Base-by-base conservation (phyloP, 495 filamentous ascomycete species). In the Apodospora peruviana region DNA sequence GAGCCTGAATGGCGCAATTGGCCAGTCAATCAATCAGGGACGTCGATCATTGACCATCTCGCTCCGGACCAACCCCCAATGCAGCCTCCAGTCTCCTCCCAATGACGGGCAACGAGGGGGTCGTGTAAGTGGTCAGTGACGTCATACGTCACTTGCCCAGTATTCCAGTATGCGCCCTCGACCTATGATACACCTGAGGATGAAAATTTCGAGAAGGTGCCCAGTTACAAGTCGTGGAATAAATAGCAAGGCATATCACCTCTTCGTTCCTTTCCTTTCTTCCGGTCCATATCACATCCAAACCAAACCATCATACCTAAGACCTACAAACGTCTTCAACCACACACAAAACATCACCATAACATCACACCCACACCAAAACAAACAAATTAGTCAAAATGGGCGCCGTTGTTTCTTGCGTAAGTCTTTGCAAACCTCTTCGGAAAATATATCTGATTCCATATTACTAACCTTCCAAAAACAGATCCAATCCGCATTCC, bases 341-440 rank as follows among this genome's bases (percentile, higher is more conserved):
- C 35, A 43, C 47, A 44, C 29, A 14, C 19, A 51, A 35, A 38
- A 45, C 18, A 47, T 18, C 41, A 47, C 32, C 44, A 35, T 14
- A 34, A 11, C n/a, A 19, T 14, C 43, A 48, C 18, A 48, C 16
- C 50, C 40, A 52, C n/a, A 55, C 25, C 48, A 51, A 55, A 60
- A 21, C 41, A 60, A 45, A 39, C 20, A 54, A 38, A 48, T 56
- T 54, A 61, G 46, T 64, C 75, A 87, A 72, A 63, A 97, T 97
- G 91, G 91, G 91, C 73, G 91, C 88, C 72, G 87, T 96, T 66
- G 79, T 94, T 51, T 95, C 90, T 69, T 96, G 91, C 59, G 91
- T 97, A 91, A 57, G 90, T 84, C 17, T 24, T 38, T 7, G 21
- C 24, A 9, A 38, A 14, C 48, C 48, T 19, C 20, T 5, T 14